Percentiles rank a stretch among this genome's conserved stretches.
These are phyloP conservation scores for Colletotrichum scovillei DNA, from an alignment of 2,329 filamentous ascomycete genomes.

Conservation along the genomic window DNA sequence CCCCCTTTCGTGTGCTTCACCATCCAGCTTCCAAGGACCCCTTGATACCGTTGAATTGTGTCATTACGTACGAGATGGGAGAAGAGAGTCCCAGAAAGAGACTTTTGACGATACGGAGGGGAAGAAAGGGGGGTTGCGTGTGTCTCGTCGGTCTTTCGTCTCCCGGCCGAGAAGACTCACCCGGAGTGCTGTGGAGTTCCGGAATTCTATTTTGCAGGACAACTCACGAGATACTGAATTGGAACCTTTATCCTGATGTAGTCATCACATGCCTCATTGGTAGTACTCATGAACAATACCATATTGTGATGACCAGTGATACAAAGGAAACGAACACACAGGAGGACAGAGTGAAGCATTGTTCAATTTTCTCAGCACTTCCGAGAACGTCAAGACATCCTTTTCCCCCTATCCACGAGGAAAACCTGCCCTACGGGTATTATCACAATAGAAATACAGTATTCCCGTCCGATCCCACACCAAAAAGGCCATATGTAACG, in stretches of 20 bases:
- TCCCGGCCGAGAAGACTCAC: background rate
- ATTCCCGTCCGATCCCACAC: constrained; percentile 7
- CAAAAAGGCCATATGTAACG: background rate
- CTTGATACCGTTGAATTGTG: background rate
- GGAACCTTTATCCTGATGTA: background rate
- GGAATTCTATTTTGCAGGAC: background rate
- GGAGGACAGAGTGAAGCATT: background rate
- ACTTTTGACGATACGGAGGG: background rate
- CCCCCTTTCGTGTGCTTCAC: background rate
- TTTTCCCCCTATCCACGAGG: too few species aligned
- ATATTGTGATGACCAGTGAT: background rate
- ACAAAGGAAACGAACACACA: background rate
- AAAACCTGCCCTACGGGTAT: background rate
- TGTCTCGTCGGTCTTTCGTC: background rate
- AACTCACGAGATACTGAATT: background rate
- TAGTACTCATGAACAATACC: background rate
- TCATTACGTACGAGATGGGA: background rate
- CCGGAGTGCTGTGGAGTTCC: background rate
- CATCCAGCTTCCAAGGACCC: background rate
- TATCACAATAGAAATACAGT: constrained; percentile 15
- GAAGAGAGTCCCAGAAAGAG: background rate
- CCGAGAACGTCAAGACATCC: background rate
- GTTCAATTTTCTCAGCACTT: background rate
- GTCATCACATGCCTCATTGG: background rate
- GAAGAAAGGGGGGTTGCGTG: background rate